These are phyloP conservation scores for Saturnispora zaruensis DNA, from an alignment of 805 yeast genomes.

Conservation along the genomic window DNA sequence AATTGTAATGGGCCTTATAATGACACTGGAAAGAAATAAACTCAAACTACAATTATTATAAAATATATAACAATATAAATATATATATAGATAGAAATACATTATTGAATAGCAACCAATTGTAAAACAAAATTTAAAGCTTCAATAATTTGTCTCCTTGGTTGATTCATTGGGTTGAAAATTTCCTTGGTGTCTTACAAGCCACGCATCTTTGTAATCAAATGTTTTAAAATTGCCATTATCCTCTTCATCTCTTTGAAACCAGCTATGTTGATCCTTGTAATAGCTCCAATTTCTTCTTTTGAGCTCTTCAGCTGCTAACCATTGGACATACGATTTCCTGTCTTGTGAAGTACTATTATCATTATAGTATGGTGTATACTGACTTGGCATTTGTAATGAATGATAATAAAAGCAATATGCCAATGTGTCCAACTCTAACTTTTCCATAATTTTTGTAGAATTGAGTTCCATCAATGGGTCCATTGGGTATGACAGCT, in stretches of 20 bases:
- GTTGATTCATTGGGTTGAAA: conserved; percentile 19
- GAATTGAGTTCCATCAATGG: conserved; percentile 62
- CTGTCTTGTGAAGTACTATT: conserved; percentile 27
- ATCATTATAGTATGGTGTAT: conserved; percentile 15
- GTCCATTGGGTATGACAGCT: conserved; percentile 82
- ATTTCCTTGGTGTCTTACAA: conserved; percentile 25
- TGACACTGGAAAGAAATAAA: no score
- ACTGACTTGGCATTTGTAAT: neutral
- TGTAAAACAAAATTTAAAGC: neutral
- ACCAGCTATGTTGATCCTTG: conserved; percentile 11
- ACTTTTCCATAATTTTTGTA: conserved; percentile 51
- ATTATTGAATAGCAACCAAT: neutral
- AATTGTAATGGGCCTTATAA: neutral
- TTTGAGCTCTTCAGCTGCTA: conserved; percentile 23
- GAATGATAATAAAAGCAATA: conserved; percentile 80
- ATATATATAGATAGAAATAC: neutral
- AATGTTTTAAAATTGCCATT: conserved; percentile 24
- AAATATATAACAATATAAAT: neutral
- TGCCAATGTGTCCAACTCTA: conserved; percentile 81
- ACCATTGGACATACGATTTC: conserved; percentile 27
- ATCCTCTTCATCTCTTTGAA: conserved; percentile 20
- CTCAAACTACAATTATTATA: neutral
- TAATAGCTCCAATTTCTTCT: conserved; percentile 15
- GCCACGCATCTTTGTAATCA: conserved; percentile 26
- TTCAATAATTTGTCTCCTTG: conserved; percentile 12